Conservation (phyloP, 2,329 filamentous ascomycete species). For the Eutypella sp. region DNA sequence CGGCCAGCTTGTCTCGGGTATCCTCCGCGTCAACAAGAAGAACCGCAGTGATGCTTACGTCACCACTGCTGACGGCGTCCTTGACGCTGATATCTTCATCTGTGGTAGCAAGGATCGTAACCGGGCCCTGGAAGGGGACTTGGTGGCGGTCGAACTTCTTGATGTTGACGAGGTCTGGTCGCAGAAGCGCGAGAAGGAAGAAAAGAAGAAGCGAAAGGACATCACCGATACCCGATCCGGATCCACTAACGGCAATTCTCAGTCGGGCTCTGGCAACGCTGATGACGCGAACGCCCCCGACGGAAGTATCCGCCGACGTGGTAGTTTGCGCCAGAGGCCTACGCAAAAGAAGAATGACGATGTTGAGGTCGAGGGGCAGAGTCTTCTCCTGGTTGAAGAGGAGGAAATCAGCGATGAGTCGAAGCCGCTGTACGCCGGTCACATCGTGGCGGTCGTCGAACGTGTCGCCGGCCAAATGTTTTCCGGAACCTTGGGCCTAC, state of each 20-base stretch:
- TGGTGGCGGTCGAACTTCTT: slow-evolving; percentile 91
- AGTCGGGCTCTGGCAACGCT: slow-evolving; percentile 57
- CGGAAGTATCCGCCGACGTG: slow-evolving; percentile 84
- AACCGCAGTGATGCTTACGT: slow-evolving; percentile 98
- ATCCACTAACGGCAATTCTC: slow-evolving; percentile 67
- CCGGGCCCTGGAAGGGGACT: slow-evolving; percentile 89
- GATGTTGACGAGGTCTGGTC: slow-evolving; percentile 98
- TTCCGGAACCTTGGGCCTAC: slow-evolving; percentile 87
- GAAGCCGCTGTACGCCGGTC: slow-evolving; percentile 94
- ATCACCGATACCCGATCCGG: slow-evolving; percentile 85
- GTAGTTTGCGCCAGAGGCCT: slow-evolving; percentile 90
- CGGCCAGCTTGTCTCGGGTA: slow-evolving; percentile 91
- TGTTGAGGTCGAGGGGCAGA: slow-evolving; percentile 97
- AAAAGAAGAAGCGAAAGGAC: slow-evolving; percentile 99
- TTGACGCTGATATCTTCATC: slow-evolving; percentile 98
- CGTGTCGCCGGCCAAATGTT: slow-evolving; percentile 98
- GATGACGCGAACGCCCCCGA: slow-evolving; percentile 60
- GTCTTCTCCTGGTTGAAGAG: slow-evolving; percentile 91
- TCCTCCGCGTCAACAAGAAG: slow-evolving; percentile 98
- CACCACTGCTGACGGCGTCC: slow-evolving; percentile 76
- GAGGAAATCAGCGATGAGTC: slow-evolving; percentile 98
- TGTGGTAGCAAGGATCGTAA: slow-evolving; percentile 99
- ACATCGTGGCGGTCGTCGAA: slow-evolving; percentile 95
- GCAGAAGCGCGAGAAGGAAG: slow-evolving; percentile 98
- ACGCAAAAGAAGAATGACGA: slow-evolving; percentile 99